A percentile compares a stretch with the other conserved stretches of the same genome.
These are phyloP conservation scores for Backusella westeae DNA, from an alignment of 192 early-diverging fungal genomes.

Conservation along the genomic window DNA sequence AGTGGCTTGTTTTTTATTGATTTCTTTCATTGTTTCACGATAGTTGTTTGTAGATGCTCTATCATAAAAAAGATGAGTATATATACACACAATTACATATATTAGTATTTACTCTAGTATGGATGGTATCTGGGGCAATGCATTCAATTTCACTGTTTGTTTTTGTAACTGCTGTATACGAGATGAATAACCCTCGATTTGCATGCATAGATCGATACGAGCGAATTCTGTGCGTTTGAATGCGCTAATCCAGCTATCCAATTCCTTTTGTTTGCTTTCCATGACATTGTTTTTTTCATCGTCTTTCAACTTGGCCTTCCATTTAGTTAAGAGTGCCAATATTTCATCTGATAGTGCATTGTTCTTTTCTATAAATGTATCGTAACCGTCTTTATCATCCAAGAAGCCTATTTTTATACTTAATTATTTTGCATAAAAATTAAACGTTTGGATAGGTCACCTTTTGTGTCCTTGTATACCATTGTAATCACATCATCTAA, in stretches of 20 bases:
- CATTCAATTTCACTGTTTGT: background rate
- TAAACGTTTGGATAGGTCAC: background rate
- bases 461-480: background rate
- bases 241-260: background rate
- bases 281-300: background rate
- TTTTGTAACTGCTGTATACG: background rate
- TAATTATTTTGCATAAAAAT: background rate
- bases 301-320: background rate
- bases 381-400: background rate
- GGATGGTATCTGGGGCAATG: slow-evolving; percentile 8
- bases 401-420: background rate
- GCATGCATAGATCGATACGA: background rate
- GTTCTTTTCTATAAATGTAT: background rate
- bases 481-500: background rate
- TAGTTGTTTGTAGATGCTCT: background rate
- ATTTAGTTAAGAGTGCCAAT: background rate
- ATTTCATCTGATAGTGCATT: background rate
- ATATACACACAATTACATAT: background rate
- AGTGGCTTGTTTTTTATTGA: background rate
- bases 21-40: background rate
- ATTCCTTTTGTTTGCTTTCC: background rate
- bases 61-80: background rate
- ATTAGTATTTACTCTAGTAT: background rate
- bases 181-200: background rate
- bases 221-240: background rate